Evolutionary conservation across 1,284 basidiomycete genomes (phyloP).

Genomic region (Apiotrichum gracile): DNA sequence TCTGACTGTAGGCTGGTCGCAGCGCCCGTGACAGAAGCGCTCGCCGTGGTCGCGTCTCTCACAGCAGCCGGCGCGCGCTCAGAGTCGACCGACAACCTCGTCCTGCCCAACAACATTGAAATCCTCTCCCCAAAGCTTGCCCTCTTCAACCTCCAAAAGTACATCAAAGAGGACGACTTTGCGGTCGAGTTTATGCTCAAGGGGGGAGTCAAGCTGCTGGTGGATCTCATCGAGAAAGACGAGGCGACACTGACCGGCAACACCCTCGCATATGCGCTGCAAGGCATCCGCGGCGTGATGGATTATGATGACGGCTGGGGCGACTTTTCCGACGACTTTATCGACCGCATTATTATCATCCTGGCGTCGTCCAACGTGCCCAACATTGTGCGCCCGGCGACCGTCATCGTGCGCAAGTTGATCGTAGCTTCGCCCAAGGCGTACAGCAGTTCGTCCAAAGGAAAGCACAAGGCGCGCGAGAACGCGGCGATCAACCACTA

Average conservation of each 20-base stretch:
- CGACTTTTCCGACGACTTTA: conserved; percentile 29
- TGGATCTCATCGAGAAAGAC: conserved; percentile 58
- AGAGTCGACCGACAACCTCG: conserved; percentile 1
- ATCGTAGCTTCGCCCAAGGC: conserved; percentile 31
- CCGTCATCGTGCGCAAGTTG: conserved; percentile 49
- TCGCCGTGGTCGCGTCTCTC: conserved; percentile 35
- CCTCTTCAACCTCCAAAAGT: conserved; percentile 70
- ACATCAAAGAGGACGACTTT: conserved; percentile 85
- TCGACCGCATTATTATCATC: conserved; percentile 61
- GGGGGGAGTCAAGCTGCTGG: conserved; percentile 68
- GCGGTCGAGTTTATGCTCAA: conserved; percentile 71
- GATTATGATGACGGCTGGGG: conserved; percentile 40
- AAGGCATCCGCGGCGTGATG: conserved; percentile 35
- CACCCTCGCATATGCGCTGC: conserved; percentile 59
- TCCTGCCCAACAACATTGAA: conserved; percentile 15
- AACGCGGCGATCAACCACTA: conserved; percentile 52
- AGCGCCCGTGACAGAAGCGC: conserved; percentile 38
- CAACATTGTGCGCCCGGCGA: conserved; percentile 95
- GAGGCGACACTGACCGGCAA: conserved; percentile 61
- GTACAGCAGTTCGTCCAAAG: conserved; percentile 10
- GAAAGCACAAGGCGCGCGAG: conserved; percentile 13
- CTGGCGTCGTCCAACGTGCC: conserved; percentile 66
- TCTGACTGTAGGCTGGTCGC: conserved; percentile 29
- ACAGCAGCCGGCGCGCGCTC: conserved; percentile 15
- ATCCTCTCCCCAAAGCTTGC: conserved; percentile 45